Base-by-base conservation (phyloP, 345 rosid species). In the Iberis pinnata region DNA sequence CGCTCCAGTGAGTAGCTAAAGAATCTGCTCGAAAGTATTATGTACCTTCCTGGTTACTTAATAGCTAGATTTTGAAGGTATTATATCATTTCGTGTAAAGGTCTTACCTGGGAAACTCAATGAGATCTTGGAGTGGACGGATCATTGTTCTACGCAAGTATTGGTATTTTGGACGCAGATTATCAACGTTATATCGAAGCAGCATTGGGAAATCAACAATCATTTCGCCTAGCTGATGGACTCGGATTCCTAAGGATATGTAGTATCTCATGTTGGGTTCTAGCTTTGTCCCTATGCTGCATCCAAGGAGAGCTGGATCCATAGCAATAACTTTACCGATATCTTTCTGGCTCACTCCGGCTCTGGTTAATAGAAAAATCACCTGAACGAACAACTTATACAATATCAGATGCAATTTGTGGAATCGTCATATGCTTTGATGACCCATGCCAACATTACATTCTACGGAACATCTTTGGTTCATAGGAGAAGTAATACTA, bases 201-300 rank as follows among this genome's bases (percentile, higher is more conserved):
- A 90, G 75, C 94, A 79, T 72, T 24, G 92, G 96, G 70, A 90
- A 90, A 71, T 82, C 92, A 42, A 92, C 87, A 51, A 87, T 72
- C 96, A 90, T 90, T 74, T 76, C 78, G 4, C 96, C 96, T 44
- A 90, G 58, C 37, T 76, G 82, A 49, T 52, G 68, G 42, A 58
- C 47, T 37, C 70, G 68, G 70, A 90, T 82, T 55, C 96, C 95
- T 7, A 90, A 82, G 2, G 96, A 90, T 26, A 81, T 44, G 55
- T 73, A 87, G 40, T 82, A 90, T 64, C 77, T 87, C 64, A 87
- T 72, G 58, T 78, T 80, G 39, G 80, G 74, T 25, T 87, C 95
- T 14, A 90, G 95, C 66, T 75, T 84, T 22, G 78, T 70, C 47
- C 33, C 79, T 58, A 87, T 84, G 67, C 80, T 87, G 75, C 96